Evolutionary conservation across 768 basidiomycete species (phyloP).

Genomic region (Erythrobasidium yunnanense): DNA sequence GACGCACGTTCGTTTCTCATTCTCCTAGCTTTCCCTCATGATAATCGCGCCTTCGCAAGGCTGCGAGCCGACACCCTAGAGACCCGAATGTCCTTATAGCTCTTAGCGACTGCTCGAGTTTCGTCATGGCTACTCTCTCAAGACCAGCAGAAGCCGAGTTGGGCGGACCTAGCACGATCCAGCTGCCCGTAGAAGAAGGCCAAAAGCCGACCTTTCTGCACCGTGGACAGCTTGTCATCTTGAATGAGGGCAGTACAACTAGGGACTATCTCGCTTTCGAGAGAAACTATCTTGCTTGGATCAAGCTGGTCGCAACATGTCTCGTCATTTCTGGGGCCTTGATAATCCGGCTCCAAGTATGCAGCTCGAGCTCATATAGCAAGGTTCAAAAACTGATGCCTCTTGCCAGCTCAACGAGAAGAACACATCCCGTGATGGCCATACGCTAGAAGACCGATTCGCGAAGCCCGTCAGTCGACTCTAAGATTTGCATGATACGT

Average conservation of each 20-base stretch:
- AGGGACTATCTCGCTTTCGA: conserved; percentile 16
- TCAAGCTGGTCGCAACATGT: conserved; percentile 8
- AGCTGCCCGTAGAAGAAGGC: no score
- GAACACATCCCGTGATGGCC: neutral
- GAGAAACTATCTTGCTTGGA: conserved; percentile 8
- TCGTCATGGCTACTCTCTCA: neutral
- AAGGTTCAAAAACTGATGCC: neutral
- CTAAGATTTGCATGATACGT: neutral
- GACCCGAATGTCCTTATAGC: no score
- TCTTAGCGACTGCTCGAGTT: no score
- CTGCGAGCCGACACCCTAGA: no score
- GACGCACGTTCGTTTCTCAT: no score
- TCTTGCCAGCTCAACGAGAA: neutral
- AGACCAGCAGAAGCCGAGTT: neutral
- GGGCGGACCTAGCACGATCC: no score
- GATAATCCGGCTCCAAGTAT: conserved; percentile 9
- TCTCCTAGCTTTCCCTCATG: no score
- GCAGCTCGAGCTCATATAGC: neutral
- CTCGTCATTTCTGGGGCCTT: conserved; percentile 11
- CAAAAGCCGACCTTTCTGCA: conserved; percentile 2
- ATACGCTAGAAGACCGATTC: neutral
- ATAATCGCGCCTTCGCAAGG: no score
- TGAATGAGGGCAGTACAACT: conserved; percentile 3
- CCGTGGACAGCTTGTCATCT: conserved; percentile 2
- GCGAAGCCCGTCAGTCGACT: neutral